Evolutionary conservation across 1,284 basidiomycete species (phyloP), one percentile per base, ranked within the genome.

Genomic region (Rhodotorula glutinis): DNA sequence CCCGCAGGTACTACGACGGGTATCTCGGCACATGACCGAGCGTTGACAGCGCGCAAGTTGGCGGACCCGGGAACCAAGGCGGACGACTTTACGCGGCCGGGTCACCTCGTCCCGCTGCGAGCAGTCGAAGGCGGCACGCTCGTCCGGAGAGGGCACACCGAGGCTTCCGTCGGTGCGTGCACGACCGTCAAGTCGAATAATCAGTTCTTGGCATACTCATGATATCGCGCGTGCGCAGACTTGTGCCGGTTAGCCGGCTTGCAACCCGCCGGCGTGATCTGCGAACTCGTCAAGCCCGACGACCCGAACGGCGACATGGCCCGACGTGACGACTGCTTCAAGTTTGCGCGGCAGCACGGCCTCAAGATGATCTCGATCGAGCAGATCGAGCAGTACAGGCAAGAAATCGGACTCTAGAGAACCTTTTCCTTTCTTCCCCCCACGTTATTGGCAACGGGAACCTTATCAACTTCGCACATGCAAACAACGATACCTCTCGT

Each of bases 301-400:
- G 82, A 83, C 67, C 85, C 85, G n/a, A 79, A 84, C 73, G 96
- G 96, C 2, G 86, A 83, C n/a, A 99, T 99, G 91, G 92, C 94
- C 49, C 83, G 93, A n/a, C 82, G 93, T 43, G 93, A 98, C 77
- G 92, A 93, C 75, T 96, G 92, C 77, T 84, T 92, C 74, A 83
- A 84, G 60, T 98, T 99, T 77, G 95, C 96, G n/a, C 87, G 91
- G 78, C 81, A 84, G 47, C 95, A 91, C 89, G 89, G 90, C 9
- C 78, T 98, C 69, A 92, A 91, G 79, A 90, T 96, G 85, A 91
- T 97, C 74, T 94, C 90, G 69, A 90, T 99, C 27, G 92, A 94
- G 69, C 80, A 82, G 76, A 75, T 86, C 67, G 81, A 79, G 61
- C 76, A 78, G 66, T 84, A 80, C 72, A 58, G 74, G 23, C 23